Base-by-base conservation (phyloP, 768 basidiomycete species). In the Exidia glandulosa region DNA sequence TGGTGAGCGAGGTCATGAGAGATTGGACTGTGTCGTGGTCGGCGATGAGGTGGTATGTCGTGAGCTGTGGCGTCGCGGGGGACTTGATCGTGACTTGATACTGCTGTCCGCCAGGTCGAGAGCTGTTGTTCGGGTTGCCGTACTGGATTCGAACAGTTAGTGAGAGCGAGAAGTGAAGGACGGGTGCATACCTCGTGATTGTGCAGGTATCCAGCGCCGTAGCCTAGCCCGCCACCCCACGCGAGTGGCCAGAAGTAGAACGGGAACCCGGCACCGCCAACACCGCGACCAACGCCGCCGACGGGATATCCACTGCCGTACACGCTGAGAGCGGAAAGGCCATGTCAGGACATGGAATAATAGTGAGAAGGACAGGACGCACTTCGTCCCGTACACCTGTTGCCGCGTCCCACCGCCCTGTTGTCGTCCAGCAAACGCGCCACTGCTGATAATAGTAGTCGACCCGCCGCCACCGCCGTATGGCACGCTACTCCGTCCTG, bases 191-290 rank as follows among this genome's bases (percentile, higher is more conserved):
- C 81, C 72, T 83, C 81, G 36, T 72, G 60, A 32, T 71, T 68
- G 2, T 72, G 61, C 54, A 78, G 62, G 61, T 78, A 77, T 3
- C 63, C 67, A 23, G 66, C 71, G 25, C 67, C 31, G 61, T 62
- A 64, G 41, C 55, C 74, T 29, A 60, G 65, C 30, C 41, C 63
- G 1, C 70, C 70, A 2, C 71, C 72, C 80, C 81, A 86, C 1
- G 76, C 75, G 12, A 86, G 45, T 5, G 85, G 85, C 84, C 85
- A 87, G 71, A 78, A 87, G 62, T 75, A 76, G 66, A 83, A 87
- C 0, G 86, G 86, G 66, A 87, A 86, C 2, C 75, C 75, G 0
- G 76, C 75, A 0, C 77, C 77, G 0, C 63, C 48, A 19, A 83
- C 80, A 14, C 83, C 82, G 3, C 75, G 73, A 14, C 30, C 25